These are phyloP conservation scores for Dipodascus albidus DNA, from an alignment of 805 yeast species.

Conservation along the genomic window DNA sequence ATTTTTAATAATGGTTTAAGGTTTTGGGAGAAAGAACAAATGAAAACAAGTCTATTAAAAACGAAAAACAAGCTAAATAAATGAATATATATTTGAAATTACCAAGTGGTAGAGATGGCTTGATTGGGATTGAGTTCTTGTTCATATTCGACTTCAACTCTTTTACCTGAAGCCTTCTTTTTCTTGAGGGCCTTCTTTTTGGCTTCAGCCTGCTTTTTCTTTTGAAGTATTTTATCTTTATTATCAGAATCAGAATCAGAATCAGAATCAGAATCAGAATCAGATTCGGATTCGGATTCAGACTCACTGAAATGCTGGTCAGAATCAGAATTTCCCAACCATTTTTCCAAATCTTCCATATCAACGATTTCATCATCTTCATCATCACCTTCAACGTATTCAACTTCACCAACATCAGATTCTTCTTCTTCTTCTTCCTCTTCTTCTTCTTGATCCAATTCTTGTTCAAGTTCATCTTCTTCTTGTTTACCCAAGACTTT, in stretches of 20 bases:
- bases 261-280: conserved; percentile 23
- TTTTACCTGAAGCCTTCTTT: conserved; percentile 8
- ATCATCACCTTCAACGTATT: conserved; percentile 80
- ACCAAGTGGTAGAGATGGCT: conserved; percentile 5
- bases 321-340: conserved; percentile 46
- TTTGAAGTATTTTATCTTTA: conserved; percentile 31
- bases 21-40: not conserved
- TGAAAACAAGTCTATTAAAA: not conserved
- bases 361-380: conserved; percentile 61
- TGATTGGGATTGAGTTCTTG: conserved; percentile 11
- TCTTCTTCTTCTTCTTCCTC: conserved; percentile 35
- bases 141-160: conserved; percentile 20
- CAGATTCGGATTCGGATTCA: conserved; percentile 3
- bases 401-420: conserved; percentile 65
- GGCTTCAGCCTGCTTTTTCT: conserved; percentile 71
- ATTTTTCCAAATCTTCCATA: conserved; percentile 83
- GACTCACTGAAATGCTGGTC: conserved; percentile 11
- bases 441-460: conserved; percentile 36
- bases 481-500: conserved; percentile 74
- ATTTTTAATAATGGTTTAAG: not conserved
- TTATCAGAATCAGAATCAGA: conserved; percentile 27
- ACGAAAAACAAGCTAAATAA: not conserved
- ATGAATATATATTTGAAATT: not conserved
- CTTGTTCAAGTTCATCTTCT: conserved; percentile 48
- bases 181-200: conserved; percentile 44